phyloP scores from a whole-genome alignment of 768 basidiomycete genomes.

The Podaxis sp. region DNA sequence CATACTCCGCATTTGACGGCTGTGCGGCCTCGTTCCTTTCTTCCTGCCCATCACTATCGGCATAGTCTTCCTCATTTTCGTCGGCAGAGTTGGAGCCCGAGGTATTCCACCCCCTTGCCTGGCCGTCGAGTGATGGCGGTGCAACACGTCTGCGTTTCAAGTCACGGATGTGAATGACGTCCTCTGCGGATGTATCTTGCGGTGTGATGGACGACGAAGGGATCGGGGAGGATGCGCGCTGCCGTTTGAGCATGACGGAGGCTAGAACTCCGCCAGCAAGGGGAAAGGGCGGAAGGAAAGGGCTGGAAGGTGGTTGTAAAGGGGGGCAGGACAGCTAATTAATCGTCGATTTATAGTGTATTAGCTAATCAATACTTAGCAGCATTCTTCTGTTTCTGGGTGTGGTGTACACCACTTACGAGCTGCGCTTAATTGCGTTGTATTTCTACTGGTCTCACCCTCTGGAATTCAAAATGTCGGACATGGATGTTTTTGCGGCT shows the following conservation, averaged over 20 bases:
- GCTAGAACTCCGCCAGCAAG: background rate
- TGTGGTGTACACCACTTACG: background rate
- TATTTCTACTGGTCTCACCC: background rate
- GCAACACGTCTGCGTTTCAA: constrained; percentile 55
- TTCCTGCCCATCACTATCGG: constrained; percentile 22
- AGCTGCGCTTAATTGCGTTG: background rate
- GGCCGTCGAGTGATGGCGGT: constrained; percentile 55
- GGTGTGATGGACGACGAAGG: constrained; percentile 19
- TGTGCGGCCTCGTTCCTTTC: constrained; percentile 23
- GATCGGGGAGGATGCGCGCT: constrained; percentile 45
- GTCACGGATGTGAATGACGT: constrained; percentile 28
- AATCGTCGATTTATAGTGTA: constrained; percentile 12
- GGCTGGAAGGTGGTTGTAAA: constrained; percentile 21
- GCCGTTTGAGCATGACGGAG: constrained; percentile 52
- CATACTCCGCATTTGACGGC: constrained; percentile 43
- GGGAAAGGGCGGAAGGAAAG: constrained; percentile 15
- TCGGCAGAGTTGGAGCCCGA: constrained; percentile 25
- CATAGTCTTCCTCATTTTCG: constrained; percentile 34
- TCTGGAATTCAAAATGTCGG: constrained; percentile 31
- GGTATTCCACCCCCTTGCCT: constrained; percentile 44
- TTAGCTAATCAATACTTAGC: constrained; percentile 14
- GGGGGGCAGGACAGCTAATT: constrained; percentile 19
- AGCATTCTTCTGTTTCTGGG: background rate
- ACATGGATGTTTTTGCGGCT: constrained; percentile 71
- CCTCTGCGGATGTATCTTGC: constrained; percentile 26